These are phyloP conservation scores for Lactarius hengduanensis DNA, from an alignment of 768 basidiomycete genomes.

Conservation along the genomic window DNA sequence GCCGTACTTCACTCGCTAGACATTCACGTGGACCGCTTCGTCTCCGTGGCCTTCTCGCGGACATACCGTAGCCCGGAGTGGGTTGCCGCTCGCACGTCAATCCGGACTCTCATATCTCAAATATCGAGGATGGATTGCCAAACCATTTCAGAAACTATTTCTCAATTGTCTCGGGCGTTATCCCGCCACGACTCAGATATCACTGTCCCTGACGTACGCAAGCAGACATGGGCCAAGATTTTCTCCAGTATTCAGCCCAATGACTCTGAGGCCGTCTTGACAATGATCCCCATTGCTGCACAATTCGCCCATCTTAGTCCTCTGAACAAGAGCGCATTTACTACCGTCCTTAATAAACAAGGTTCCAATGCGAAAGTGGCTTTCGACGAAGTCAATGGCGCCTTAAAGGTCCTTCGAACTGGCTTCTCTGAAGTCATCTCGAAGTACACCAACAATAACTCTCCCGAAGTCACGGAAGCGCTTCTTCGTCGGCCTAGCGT, in stretches of 20 bases:
- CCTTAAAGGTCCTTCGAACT: slow-evolving; percentile 54
- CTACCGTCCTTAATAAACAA: slow-evolving; percentile 37
- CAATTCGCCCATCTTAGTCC: slow-evolving; percentile 64
- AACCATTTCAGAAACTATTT: slow-evolving; percentile 36
- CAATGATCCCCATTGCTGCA: slow-evolving; percentile 58
- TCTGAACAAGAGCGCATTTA: slow-evolving; percentile 54
- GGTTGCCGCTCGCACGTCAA: slow-evolving; percentile 41
- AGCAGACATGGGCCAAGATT: slow-evolving; percentile 65
- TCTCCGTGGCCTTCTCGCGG: slow-evolving; percentile 47
- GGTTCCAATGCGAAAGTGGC: slow-evolving; percentile 33
- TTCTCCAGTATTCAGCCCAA: slow-evolving; percentile 58
- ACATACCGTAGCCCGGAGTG: slow-evolving; percentile 42
- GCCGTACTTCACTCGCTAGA: slow-evolving; percentile 44
- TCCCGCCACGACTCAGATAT: slow-evolving; percentile 41
- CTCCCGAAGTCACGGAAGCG: slow-evolving; percentile 48
- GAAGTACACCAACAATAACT: slow-evolving; percentile 61
- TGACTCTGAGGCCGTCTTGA: slow-evolving; percentile 58
- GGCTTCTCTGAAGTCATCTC: slow-evolving; percentile 65
- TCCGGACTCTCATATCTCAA: slow-evolving; percentile 43
- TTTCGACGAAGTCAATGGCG: slow-evolving; percentile 59
- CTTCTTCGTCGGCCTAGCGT: slow-evolving; percentile 57
- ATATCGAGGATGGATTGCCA: slow-evolving; percentile 38
- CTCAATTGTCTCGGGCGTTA: slow-evolving; percentile 38
- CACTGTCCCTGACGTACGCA: slow-evolving; percentile 42
- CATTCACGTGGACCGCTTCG: slow-evolving; percentile 50